Conservation (phyloP, 2,329 filamentous ascomycete genomes). For the Niveomyces coronatus region DNA sequence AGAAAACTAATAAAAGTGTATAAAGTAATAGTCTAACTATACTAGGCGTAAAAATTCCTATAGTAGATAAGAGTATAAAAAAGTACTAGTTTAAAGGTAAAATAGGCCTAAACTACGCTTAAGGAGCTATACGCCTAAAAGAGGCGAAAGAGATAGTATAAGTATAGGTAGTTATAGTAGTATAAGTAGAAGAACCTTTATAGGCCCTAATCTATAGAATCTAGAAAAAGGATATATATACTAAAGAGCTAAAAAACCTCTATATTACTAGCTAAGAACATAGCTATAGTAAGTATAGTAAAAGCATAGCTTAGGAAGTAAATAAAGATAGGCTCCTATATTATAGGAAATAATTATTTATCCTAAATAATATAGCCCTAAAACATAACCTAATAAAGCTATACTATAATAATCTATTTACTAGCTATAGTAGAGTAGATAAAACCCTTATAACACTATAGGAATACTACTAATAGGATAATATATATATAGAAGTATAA, state of each 20-base stretch:
- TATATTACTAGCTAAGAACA: not conserved
- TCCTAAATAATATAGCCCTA: not conserved
- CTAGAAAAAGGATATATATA: not conserved
- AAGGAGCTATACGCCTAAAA: not conserved
- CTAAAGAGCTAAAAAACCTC: not conserved
- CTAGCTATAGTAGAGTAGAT: slow-evolving; percentile 1
- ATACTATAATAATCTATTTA: slow-evolving; percentile 9
- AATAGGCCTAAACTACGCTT: not conserved
- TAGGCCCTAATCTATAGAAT: not conserved
- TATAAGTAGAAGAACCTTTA: not conserved
- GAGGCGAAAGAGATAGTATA: not conserved
- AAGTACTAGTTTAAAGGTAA: not conserved
- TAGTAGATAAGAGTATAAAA: not conserved
- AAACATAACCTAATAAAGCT: slow-evolving; percentile 2
- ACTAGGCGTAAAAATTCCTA: not conserved
- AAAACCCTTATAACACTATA: slow-evolving; percentile 1
- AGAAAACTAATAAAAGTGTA: not conserved
- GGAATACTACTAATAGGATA: slow-evolving; percentile 1
- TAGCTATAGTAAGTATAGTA: not conserved
- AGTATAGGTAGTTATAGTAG: not conserved
- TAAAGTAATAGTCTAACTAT: not conserved
- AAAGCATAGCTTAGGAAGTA: not conserved
- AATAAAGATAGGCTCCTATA: not conserved
- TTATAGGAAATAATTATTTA: not conserved
- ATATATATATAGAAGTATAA: slow-evolving; percentile 1